phyloP scores from a whole-genome alignment of 331 rosid genomes.

The Phaseolus coccineus region DNA sequence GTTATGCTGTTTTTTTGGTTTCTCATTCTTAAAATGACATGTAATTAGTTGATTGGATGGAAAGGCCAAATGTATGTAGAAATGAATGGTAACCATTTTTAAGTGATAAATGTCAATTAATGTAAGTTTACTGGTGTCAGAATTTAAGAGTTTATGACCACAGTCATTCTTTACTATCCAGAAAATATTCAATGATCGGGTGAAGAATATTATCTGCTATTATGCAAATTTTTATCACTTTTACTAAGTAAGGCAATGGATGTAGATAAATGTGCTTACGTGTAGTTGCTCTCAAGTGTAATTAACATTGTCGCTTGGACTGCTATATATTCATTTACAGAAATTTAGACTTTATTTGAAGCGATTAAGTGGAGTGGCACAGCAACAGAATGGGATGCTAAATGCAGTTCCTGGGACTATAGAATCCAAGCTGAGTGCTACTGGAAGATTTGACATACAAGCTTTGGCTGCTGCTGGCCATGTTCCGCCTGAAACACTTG shows the following conservation, averaged over 20 bases:
- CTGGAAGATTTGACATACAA: constrained; percentile 64
- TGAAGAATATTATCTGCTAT: not conserved
- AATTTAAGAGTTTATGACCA: not conserved
- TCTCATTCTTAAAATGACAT: not conserved
- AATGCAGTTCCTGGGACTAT: constrained; percentile 54
- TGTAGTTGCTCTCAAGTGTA: constrained; percentile 15
- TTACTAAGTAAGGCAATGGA: not conserved
- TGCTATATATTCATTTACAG: constrained; percentile 37
- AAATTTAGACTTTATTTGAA: constrained; percentile 49
- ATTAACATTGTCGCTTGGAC: constrained; percentile 31
- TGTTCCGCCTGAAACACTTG: constrained; percentile 76
- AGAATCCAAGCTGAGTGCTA: constrained; percentile 64
- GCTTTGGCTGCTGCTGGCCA: constrained; percentile 73
- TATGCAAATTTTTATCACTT: not conserved
- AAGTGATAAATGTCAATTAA: not conserved
- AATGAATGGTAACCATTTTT: not conserved
- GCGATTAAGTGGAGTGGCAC: constrained; percentile 63
- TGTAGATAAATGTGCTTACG: not conserved
- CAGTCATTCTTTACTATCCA: not conserved
- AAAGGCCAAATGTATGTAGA: not conserved
- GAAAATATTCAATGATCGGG: not conserved
- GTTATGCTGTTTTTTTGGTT: not conserved
- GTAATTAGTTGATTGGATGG: not conserved
- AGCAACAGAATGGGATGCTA: constrained; percentile 68
- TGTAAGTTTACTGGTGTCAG: not conserved